A percentile compares a stretch with the other conserved stretches of the same genome.
phyloP scores from a whole-genome alignment of 179 eudicot genomes.

The Patellifolia procumbens region DNA sequence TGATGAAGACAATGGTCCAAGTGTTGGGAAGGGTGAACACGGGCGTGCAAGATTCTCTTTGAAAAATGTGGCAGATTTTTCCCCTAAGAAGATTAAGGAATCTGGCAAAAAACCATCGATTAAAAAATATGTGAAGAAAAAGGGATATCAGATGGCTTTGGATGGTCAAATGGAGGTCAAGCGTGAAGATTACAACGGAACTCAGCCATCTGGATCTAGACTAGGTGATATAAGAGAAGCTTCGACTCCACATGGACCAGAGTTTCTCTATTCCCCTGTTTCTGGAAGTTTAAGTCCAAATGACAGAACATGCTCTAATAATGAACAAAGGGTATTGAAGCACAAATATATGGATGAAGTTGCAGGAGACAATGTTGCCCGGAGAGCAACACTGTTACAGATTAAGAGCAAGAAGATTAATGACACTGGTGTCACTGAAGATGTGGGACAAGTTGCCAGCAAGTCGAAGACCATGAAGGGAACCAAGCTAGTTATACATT shows the following conservation, averaged over 20 bases:
- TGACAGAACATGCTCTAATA: conserved; percentile 46
- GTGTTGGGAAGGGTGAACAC: conserved; percentile 48
- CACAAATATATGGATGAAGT: conserved; percentile 62
- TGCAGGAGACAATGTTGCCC: conserved; percentile 35
- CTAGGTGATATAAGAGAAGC: conserved; percentile 40
- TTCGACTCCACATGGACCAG: conserved; percentile 35
- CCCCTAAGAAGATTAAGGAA: conserved; percentile 77
- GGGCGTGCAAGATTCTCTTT: conserved; percentile 70
- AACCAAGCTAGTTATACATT: conserved; percentile 87
- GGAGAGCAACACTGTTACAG: conserved; percentile 43
- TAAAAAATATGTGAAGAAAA: conserved; percentile 66
- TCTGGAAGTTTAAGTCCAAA: conserved; percentile 48
- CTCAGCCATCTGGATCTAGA: conserved; percentile 35
- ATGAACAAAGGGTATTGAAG: conserved; percentile 52
- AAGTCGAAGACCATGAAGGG: conserved; percentile 60
- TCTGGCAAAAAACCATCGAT: conserved; percentile 56
- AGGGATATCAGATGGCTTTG: conserved; percentile 40
- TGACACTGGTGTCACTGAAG: conserved; percentile 38
- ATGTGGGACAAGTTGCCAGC: conserved; percentile 42
- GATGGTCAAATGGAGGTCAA: conserved; percentile 35
- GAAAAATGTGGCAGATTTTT: conserved; percentile 62
- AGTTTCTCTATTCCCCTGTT: conserved; percentile 42
- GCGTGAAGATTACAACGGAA: conserved; percentile 47
- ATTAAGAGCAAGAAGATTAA: conserved; percentile 49
- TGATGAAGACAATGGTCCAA: conserved; percentile 79